Conservation (phyloP, 192 early-diverging fungal species). For the Coemansia sp. region DNA sequence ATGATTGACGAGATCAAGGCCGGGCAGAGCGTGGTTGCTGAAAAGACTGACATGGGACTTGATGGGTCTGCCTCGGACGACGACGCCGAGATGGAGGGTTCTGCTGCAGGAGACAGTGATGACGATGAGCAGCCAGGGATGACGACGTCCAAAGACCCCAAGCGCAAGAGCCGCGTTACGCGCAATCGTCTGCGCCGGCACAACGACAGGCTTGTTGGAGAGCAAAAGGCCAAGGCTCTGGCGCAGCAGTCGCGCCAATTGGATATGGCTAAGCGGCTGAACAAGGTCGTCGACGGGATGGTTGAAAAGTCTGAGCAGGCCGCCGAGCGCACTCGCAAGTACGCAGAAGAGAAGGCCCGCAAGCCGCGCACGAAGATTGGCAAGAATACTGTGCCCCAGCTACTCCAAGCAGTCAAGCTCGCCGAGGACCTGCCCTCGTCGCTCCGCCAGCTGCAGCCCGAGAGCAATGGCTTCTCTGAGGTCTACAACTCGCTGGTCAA, state of each 20-base stretch:
- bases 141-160: slow-evolving; percentile 35
- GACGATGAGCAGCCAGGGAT: slow-evolving; percentile 10
- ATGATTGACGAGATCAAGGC: slow-evolving; percentile 37
- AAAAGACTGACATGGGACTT: slow-evolving; percentile 1
- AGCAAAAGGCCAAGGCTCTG: slow-evolving; percentile 40
- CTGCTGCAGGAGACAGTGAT: slow-evolving; percentile 14
- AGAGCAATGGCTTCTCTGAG: slow-evolving; percentile 36
- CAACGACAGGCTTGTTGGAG: slow-evolving; percentile 33
- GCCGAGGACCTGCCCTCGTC: slow-evolving; percentile 44
- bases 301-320: slow-evolving; percentile 27
- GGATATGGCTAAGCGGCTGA: slow-evolving; percentile 55
- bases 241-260: slow-evolving; percentile 58
- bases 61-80: slow-evolving; percentile 25
- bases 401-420: slow-evolving; percentile 45
- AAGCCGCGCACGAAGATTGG: slow-evolving; percentile 40
- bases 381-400: slow-evolving; percentile 33
- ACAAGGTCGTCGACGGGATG: slow-evolving; percentile 47
- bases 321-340: slow-evolving; percentile 31
- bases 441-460: slow-evolving; percentile 50
- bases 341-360: slow-evolving; percentile 24
- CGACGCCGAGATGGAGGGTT: slow-evolving; percentile 5
- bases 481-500: slow-evolving; percentile 45
- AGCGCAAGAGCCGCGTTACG: slow-evolving; percentile 63
- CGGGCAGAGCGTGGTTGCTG: slow-evolving; percentile 14
- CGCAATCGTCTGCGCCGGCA: slow-evolving; percentile 61